phyloP scores from a whole-genome alignment of 805 yeast species.

The Myxozyma monticola region DNA sequence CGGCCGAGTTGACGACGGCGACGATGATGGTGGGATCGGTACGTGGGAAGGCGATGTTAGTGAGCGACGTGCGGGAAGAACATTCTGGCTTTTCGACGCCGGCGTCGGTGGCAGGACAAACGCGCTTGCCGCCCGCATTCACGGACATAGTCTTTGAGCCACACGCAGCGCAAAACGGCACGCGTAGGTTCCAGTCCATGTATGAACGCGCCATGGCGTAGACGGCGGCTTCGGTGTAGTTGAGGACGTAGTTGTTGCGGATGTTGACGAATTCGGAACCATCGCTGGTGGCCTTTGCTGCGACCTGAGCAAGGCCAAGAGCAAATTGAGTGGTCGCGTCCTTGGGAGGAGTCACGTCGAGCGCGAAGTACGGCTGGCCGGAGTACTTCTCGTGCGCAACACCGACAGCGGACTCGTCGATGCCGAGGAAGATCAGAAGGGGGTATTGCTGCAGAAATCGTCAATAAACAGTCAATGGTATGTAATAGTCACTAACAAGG shows the following conservation, averaged over 20 bases:
- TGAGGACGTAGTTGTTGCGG: slow-evolving; percentile 16
- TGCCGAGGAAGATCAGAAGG: slow-evolving; percentile 49
- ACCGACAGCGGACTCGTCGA: slow-evolving; percentile 41
- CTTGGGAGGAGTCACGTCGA: slow-evolving; percentile 36
- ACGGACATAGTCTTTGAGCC: slow-evolving; percentile 50
- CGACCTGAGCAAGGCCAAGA: slow-evolving; percentile 2
- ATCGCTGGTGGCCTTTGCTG: slow-evolving; percentile 14
- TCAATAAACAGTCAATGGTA: too few relatives aligned
- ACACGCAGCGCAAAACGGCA: slow-evolving; percentile 77
- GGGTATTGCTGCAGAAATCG: slow-evolving; percentile 13
- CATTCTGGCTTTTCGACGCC: slow-evolving; percentile 36
- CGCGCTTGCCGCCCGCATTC: slow-evolving; percentile 45
- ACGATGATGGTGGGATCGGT: slow-evolving; percentile 88
- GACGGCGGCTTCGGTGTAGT: slow-evolving; percentile 56
- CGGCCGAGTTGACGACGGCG: slow-evolving; percentile 65
- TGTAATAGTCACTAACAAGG: too few relatives aligned
- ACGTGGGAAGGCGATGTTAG: slow-evolving; percentile 86
- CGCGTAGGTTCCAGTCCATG: slow-evolving; percentile 67
- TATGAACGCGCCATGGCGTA: slow-evolving; percentile 82
- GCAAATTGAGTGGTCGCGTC: slow-evolving; percentile 4
- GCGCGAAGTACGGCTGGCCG: slow-evolving; percentile 46
- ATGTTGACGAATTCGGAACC: slow-evolving; percentile 18
- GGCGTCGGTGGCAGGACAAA: slow-evolving; percentile 40
- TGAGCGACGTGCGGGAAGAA: slow-evolving; percentile 48
- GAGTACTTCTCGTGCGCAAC: slow-evolving; percentile 31